Percentiles rank a stretch among this genome's conserved stretches.
phyloP scores from a whole-genome alignment of 306 rosid genomes.

The Arachis hypogaea region DNA sequence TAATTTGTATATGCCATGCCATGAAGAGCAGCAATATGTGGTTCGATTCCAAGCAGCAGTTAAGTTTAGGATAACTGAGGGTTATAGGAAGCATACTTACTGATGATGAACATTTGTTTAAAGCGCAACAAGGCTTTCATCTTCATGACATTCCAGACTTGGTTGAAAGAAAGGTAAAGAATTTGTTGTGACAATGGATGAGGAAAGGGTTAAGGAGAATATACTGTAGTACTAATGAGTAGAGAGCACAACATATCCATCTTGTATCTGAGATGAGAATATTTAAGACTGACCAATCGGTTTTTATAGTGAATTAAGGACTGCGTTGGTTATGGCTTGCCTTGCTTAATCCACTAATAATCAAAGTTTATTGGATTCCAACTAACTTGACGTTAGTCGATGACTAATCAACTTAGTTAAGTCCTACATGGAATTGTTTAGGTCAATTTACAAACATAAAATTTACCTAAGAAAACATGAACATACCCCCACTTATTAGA shows the following conservation, averaged over 20 bases:
- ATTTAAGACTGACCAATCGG: too few relatives aligned
- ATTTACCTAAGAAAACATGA: too few relatives aligned
- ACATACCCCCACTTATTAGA: too few relatives aligned
- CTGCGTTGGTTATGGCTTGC: too few relatives aligned
- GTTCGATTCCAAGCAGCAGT: slow-evolving; percentile 31
- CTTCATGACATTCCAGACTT: not conserved
- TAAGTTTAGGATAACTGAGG: slow-evolving; percentile 38
- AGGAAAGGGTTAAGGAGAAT: not conserved
- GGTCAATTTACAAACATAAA: too few relatives aligned
- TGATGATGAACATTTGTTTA: slow-evolving; percentile 26
- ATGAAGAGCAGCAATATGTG: slow-evolving; percentile 36
- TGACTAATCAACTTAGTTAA: too few relatives aligned
- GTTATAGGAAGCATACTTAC: not conserved
- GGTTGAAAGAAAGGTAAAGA: not conserved
- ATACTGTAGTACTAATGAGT: not conserved
- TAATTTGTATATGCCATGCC: slow-evolving; percentile 44
- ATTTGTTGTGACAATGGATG: not conserved
- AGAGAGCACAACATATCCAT: not conserved
- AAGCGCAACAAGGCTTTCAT: slow-evolving; percentile 42
- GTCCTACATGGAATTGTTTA: too few relatives aligned
- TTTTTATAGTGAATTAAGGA: too few relatives aligned
- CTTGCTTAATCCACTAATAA: too few relatives aligned
- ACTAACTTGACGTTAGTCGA: too few relatives aligned
- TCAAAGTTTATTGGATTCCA: too few relatives aligned
- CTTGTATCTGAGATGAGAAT: too few relatives aligned